Evolutionary conservation across 2,329 filamentous ascomycete species (phyloP), one percentile per base, ranked within the genome.

Genomic region (Magnaporthiopsis incrustans): DNA sequence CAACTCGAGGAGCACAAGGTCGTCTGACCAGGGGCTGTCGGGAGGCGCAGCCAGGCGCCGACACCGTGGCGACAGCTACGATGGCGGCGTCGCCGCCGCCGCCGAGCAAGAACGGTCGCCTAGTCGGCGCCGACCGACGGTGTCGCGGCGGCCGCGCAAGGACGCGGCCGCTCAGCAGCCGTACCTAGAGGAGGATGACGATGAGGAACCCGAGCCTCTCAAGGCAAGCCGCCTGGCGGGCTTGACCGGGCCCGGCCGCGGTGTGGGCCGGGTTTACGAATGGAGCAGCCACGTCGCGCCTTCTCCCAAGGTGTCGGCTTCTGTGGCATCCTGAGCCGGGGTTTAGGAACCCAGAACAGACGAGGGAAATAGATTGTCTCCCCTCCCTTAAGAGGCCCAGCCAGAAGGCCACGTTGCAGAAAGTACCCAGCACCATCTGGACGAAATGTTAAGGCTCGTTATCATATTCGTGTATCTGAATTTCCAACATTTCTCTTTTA

Each of bases 251-350:
- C 73, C 73, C 33, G 78, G 77, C 1, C 74, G 77, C 44, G 81
- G 81, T 12, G 76, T 78, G 76, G 75, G 78, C 67, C 75, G 81
- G 8, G 81, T 84, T 25, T 73, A 72, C 58, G 78, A 82, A 64
- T 84, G 81, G 81, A 75, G 75, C 65, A 76, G 73, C 57, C 81
- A 80, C 71, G 78, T 84, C 22, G 75, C 77, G 66, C 77, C 76
- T 8, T 80, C 27, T 26, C 26, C 60, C 14, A 32, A 58, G 26
- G 26, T 32, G 57, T 12, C 57, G 57, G 57, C 57, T 11, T 27
- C 57, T 58, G 57, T 58, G 32, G 60, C 60, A 53, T 53, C 44
- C 18, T 53, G 44, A 53, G 44, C 44, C 44, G n/a, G 10, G 8
- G 44, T 25, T 25, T 53, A 10, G 22, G 44, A 53, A 22, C 44